phyloP scores from a whole-genome alignment of 768 basidiomycete genomes.

The Pleurotus ostreatus region DNA sequence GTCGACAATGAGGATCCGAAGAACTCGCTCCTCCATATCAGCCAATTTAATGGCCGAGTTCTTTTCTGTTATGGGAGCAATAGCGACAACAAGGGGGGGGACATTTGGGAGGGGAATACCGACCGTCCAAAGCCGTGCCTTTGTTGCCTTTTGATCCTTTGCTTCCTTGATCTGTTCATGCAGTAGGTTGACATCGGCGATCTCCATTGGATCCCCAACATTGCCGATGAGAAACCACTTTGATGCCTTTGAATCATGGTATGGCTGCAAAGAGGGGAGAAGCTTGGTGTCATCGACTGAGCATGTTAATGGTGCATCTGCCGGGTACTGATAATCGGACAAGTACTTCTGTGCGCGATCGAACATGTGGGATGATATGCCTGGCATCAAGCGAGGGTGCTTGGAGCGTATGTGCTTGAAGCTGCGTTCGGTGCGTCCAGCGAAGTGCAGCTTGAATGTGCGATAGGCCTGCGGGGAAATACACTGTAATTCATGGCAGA shows the following conservation, averaged over 20 bases:
- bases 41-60: slow-evolving; percentile 16
- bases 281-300: slow-evolving; percentile 36
- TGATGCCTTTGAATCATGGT: slow-evolving; percentile 18
- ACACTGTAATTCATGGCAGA: slow-evolving; percentile 21
- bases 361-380: slow-evolving; percentile 18
- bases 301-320: slow-evolving; percentile 21
- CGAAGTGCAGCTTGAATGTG: slow-evolving; percentile 17
- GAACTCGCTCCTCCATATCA: slow-evolving; percentile 11
- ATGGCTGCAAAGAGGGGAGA: slow-evolving; percentile 15
- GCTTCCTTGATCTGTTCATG: not conserved
- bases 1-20: slow-evolving; percentile 20
- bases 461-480: slow-evolving; percentile 24
- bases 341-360: slow-evolving; percentile 15
- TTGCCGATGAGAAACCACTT: slow-evolving; percentile 22
- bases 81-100: slow-evolving; percentile 27
- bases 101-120: slow-evolving; percentile 25
- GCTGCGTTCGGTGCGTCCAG: slow-evolving; percentile 12
- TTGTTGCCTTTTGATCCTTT: not conserved
- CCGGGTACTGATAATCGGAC: slow-evolving; percentile 9
- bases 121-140: slow-evolving; percentile 28
- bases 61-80: slow-evolving; percentile 17
- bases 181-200: slow-evolving; percentile 15
- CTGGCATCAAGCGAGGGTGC: slow-evolving; percentile 18
- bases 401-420: slow-evolving; percentile 13
- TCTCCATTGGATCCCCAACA: slow-evolving; percentile 18